Evolutionary conservation across 2,329 filamentous ascomycete species (phyloP), one percentile per base, ranked within the genome.

Genomic region (Didymella segeticola): DNA sequence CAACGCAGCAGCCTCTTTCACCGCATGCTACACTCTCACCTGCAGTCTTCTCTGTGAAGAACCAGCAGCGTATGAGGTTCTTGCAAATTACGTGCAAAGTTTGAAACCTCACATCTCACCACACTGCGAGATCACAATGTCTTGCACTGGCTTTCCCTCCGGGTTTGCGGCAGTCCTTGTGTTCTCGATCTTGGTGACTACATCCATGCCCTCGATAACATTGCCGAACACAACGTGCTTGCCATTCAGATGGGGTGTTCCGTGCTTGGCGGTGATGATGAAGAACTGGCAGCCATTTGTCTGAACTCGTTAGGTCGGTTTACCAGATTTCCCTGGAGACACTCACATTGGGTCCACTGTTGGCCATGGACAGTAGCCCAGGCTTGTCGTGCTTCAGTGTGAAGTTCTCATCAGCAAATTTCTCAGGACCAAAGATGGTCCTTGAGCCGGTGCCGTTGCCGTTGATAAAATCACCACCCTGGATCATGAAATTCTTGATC

Each of bases 401-500:
- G 71, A 97, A 97, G 73, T 95, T 96, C 79, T 99, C 95, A 71
- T 99, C 95, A 4, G 87, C 85, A 70, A 98, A 98, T 38, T 86
- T 84, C 65, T 89, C 87, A 43, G 86, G 88, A 52, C 92, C 91
- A 79, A 96, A 98, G 74, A 98, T 96, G 64, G 85, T 90, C 10
- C 88, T 89, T 39, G 88, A 92, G 8, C 95, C 95, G 1, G 91
- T 96, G 45, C 95, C 95, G 75, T 98, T 90, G 46, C 92, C 91
- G 68, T 96, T 92, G 36, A 96, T 80, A 75, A 98, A 98, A 76
- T 99, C 95, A 47, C 95, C 95, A 38, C 93, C 93, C 76, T 99
- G 95, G 69, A 95, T 90, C 93, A 98, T 98, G 79, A 98, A 97
- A 68, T 90, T 89, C 77, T 90, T 90, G 74, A 97, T 96, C 91